Base-by-base conservation (phyloP, 192 early-diverging fungal species). In the Mortierella claussenii region DNA sequence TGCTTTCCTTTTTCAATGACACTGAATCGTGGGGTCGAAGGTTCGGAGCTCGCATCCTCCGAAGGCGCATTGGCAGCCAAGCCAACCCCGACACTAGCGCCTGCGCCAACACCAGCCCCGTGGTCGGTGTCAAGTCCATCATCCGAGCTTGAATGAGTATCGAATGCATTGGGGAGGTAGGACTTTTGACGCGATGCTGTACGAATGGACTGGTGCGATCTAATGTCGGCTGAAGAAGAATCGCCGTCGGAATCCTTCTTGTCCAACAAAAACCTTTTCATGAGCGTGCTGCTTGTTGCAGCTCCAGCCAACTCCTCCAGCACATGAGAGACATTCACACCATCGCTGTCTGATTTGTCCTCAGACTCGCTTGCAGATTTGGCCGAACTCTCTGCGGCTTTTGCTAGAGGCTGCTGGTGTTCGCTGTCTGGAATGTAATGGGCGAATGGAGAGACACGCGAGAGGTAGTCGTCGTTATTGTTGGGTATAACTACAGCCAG, bases 221-320 rank as follows among this genome's bases (percentile, higher is more conserved):
- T 50, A 11, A 17, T 44, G 18, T 4, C 33, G 21, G 9, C 8
- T 32, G 44, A 45, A 28, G 7, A 47, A 6, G 43, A 36, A 26
- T 55, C 68, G 2, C 46, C 68, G 4, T 30, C 68, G 15, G 68
- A 69, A 15, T 69, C 59, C 9, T 46, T 54, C 18, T 51, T 11
- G 17, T 43, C 6, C n/a, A n/a, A n/a, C n/a, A 59, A 44, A 15
- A 45, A 26, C 34, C 13, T 30, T 52, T 49, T 43, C 26, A 45
- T 44, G 28, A 64, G 27, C 1, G 42, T 15, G n/a, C 55, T 23
- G 37, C 52, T 20, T 30, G 52, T 59, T 24, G 58, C 68, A 3
- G 52, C 59, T 10, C 13, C 51, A 2, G 43, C 42, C 7, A 44
- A 34, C 8, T 46, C 34, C 52, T 30, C 43, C 10, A 60, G 4